Percentiles rank a stretch among this genome's conserved stretches.
Conservation (phyloP, 1,284 basidiomycete species). For the Cryptococcus jaspeensis region DNA sequence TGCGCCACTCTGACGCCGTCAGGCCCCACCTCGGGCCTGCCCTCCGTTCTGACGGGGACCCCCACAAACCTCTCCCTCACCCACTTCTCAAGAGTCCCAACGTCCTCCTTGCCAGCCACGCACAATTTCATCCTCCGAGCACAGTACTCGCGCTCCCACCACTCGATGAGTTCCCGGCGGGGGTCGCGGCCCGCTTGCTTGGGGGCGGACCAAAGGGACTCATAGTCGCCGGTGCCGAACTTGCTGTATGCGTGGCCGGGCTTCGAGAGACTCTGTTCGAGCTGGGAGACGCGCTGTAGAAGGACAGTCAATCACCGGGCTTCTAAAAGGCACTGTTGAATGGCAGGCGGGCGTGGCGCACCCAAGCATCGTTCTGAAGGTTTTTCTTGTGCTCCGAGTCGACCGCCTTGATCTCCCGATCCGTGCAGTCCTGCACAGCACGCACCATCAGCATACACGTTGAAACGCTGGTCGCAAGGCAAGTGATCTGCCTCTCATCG, state of each 20-base stretch:
- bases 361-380: conserved; percentile 85
- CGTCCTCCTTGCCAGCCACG: conserved; percentile 78
- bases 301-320: background rate
- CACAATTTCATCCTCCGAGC: conserved; percentile 91
- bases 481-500: background rate
- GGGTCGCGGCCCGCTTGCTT: conserved; percentile 72
- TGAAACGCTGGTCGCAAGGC: background rate
- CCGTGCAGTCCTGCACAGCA: conserved; percentile 68
- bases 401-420: conserved; percentile 93
- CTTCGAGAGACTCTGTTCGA: conserved; percentile 85
- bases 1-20: conserved; percentile 57
- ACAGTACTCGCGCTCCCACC: conserved; percentile 92
- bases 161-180: conserved; percentile 84
- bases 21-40: conserved; percentile 27
- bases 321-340: background rate
- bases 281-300: conserved; percentile 87
- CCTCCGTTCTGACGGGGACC: conserved; percentile 45
- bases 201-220: conserved; percentile 69
- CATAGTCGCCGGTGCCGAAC: conserved; percentile 86
- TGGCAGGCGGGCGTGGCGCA: too few relatives aligned
- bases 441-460: background rate
- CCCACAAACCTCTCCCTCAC: conserved; percentile 45
- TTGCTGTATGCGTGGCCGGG: conserved; percentile 85
- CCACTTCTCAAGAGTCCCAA: conserved; percentile 47
- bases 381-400: conserved; percentile 99